Conservation (phyloP, 2,329 filamentous ascomycete genomes). For the Fusarium compactum region DNA sequence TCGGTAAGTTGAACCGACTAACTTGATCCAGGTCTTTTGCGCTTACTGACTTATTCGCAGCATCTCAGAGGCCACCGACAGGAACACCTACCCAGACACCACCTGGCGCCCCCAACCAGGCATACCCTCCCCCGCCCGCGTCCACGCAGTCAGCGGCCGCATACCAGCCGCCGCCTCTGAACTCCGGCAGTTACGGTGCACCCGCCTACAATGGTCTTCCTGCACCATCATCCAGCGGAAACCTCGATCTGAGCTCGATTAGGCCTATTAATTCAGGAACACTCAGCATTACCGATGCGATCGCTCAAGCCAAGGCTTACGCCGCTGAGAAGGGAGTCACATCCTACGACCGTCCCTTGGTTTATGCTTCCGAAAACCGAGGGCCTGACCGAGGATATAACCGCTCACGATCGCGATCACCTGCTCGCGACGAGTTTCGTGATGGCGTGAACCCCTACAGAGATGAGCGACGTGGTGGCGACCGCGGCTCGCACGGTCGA, state of each 20-base stretch:
- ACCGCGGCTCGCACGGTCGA: constrained; percentile 53
- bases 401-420: constrained; percentile 79
- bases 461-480: constrained; percentile 83
- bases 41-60: constrained; percentile 49
- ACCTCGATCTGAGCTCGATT: constrained; percentile 82
- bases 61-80: constrained; percentile 59
- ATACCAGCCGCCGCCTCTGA: constrained; percentile 55
- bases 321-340: constrained; percentile 82
- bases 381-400: constrained; percentile 63
- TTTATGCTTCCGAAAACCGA: constrained; percentile 57
- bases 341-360: constrained; percentile 69
- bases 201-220: constrained; percentile 64
- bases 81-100: constrained; percentile 59
- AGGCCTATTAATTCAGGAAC: constrained; percentile 84
- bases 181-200: constrained; percentile 46
- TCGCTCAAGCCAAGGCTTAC: constrained; percentile 85
- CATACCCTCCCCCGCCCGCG: constrained; percentile 55
- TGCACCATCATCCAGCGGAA: constrained; percentile 79
- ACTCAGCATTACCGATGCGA: constrained; percentile 84
- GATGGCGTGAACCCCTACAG: constrained; percentile 86
- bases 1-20: constrained; percentile 54
- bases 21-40: constrained; percentile 13
- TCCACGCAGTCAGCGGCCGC: constrained; percentile 52
- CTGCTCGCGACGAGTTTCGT: constrained; percentile 76
- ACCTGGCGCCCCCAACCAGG: constrained; percentile 53